A percentile compares a stretch with the other conserved stretches of the same genome.
These are phyloP conservation scores for Melastoma candidum DNA, from an alignment of 441 rosid species.

Conservation along the genomic window DNA sequence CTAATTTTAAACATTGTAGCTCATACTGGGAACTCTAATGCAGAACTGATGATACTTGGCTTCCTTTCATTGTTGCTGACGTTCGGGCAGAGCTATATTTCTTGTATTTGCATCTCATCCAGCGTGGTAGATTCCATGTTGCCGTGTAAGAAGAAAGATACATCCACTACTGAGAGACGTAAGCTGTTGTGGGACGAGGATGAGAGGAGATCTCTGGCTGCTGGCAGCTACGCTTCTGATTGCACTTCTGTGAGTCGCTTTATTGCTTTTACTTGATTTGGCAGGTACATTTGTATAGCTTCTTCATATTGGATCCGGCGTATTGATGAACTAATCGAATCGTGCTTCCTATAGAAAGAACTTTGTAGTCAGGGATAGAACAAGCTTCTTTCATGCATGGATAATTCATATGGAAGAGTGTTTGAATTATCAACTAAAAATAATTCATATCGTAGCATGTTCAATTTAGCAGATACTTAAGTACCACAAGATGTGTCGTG, in stretches of 20 bases:
- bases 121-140: conserved; percentile 52
- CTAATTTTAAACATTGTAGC: background rate
- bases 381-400: no score
- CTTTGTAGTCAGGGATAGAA: no score
- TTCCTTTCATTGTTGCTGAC: conserved; percentile 83
- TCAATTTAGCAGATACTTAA: no score
- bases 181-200: conserved; percentile 52
- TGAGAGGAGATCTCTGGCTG: conserved; percentile 41
- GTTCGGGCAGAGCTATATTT: conserved; percentile 57
- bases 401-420: no score
- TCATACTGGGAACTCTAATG: conserved; percentile 15
- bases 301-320: background rate
- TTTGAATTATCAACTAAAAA: no score
- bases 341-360: no score
- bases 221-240: conserved; percentile 12
- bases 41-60: conserved; percentile 92
- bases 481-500: background rate
- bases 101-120: conserved; percentile 51
- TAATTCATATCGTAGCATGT: no score
- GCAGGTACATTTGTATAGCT: background rate
- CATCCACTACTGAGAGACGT: conserved; percentile 23
- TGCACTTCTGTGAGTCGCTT: no score
- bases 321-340: no score
- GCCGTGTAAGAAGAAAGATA: conserved; percentile 35
- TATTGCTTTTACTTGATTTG: no score